These are phyloP conservation scores for Elsinoe batatas DNA, from an alignment of 2,329 filamentous ascomycete genomes.

Conservation along the genomic window DNA sequence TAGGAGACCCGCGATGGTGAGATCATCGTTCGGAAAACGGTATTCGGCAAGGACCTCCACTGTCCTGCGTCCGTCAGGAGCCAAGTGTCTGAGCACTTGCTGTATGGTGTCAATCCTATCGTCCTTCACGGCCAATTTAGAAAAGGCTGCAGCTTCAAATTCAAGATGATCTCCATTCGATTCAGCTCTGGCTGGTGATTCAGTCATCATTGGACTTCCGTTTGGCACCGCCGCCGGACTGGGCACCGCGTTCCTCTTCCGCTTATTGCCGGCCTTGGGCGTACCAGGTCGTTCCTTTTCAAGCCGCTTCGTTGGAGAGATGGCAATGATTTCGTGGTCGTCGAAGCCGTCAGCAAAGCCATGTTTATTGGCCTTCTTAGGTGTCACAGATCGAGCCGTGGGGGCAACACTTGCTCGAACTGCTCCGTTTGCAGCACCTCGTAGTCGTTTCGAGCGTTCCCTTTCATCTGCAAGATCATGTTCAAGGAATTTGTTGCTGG, in stretches of 20 bases:
- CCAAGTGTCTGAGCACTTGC: not conserved
- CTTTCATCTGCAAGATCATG: constrained; percentile 57
- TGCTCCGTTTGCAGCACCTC: constrained; percentile 18
- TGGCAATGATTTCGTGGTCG: constrained; percentile 49
- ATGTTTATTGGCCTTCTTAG: constrained; percentile 52
- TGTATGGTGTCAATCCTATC: not conserved
- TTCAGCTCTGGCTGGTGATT: not conserved
- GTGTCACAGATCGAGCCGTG: constrained; percentile 42
- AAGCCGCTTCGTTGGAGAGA: constrained; percentile 44
- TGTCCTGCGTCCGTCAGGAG: not conserved
- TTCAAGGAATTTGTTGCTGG: constrained; percentile 62
- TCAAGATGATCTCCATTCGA: not conserved
- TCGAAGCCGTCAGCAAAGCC: constrained; percentile 68
- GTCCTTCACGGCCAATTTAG: not conserved
- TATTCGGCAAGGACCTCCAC: not conserved
- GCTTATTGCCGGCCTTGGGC: constrained; percentile 55
- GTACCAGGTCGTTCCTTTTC: constrained; percentile 43
- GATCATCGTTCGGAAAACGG: not conserved
- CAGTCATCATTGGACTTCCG: constrained; percentile 1
- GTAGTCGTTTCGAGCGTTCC: constrained; percentile 41
- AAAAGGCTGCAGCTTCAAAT: not conserved
- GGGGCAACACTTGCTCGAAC: not conserved
- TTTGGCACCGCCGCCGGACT: constrained; percentile 48
- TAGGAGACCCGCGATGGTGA: not conserved
- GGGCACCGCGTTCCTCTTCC: constrained; percentile 55